These are phyloP conservation scores for Gentiana macrophylla DNA, from an alignment of 257 asterid genomes.

Conservation along the genomic window DNA sequence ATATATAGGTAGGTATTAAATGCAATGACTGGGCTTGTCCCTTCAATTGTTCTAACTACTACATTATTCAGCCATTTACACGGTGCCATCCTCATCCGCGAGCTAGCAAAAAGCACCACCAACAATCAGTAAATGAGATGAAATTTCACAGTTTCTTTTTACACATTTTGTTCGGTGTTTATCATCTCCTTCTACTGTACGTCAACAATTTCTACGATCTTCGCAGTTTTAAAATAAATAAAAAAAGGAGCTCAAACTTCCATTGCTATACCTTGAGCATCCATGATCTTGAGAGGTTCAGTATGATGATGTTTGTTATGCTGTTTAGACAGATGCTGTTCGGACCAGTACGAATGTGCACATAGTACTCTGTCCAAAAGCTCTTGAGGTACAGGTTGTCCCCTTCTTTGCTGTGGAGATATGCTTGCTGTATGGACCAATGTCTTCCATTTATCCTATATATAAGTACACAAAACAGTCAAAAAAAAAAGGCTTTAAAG, in stretches of 20 bases:
- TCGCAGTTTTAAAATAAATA: background rate
- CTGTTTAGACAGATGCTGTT: constrained; percentile 57
- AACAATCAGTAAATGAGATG: background rate
- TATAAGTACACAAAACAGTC: constrained; percentile 9
- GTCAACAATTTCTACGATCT: constrained; percentile 5
- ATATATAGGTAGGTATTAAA: background rate
- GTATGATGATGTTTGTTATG: constrained; percentile 24
- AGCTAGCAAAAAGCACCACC: no score
- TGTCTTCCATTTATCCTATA: constrained; percentile 93
- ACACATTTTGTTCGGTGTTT: background rate
- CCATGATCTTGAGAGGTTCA: constrained; percentile 24
- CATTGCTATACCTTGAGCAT: constrained; percentile 7
- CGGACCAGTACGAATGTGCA: constrained; percentile 67
- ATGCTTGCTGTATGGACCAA: constrained; percentile 89
- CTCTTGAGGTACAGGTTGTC: constrained; percentile 90
- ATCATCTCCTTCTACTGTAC: background rate
- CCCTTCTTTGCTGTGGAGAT: constrained; percentile 84
- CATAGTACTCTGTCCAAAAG: constrained; percentile 62
- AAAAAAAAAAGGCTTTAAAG: no score
- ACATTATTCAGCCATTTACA: no score
- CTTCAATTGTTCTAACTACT: no score
- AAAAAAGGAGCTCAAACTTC: constrained; percentile 2
- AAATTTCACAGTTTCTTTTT: constrained; percentile 5
- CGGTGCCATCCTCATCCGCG: no score
- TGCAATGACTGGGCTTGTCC: no score